Evolutionary conservation across 495 filamentous ascomycete genomes (phyloP), one percentile per base, ranked within the genome.

Genomic region (Penicillium verhagenii): DNA sequence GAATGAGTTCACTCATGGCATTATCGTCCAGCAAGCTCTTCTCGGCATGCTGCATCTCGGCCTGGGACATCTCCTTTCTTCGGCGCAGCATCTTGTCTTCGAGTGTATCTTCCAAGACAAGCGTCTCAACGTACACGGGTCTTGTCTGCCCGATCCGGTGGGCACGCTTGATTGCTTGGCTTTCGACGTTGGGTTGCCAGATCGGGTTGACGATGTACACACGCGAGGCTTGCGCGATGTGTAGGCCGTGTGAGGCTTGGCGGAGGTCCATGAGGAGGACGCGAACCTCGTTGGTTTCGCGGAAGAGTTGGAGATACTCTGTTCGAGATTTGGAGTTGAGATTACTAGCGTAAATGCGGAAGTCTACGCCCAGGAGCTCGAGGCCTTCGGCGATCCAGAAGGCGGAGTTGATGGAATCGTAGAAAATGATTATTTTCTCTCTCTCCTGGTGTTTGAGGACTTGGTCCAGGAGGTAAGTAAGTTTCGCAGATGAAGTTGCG

Each of bases 121-220:
- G 77, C 0, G 91, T 97, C 69, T 96, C 91, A 7, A 96, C 93
- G 8, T 82, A 84, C 0, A 97, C 94, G 0, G 87, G 83, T 51
- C 80, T 82, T 9, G 82, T 83, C 65, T 96, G 93, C 2, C 91
- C 90, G 57, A 97, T 96, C 24, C 93, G 79, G 56, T 96, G 88
- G 0, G 90, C 91, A 60, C 93, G 87, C 58, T 93, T 96, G 58
- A 97, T 89, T 3, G 93, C 93, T 67, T 97, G 93, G 3, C 88
- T 91, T 63, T 96, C 90, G 7, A 96, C 81, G 54, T 89, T 86
- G 0, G 90, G 89, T 46, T 90, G 88, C 72, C 94, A 86, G 25
- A 94, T 88, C 0, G 93, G 93, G 53, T 90, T 95, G 55, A 96
- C 79, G 60, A 97, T 96, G 74, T 88, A 95, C n/a, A 97, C 86